Conservation (phyloP, 495 filamentous ascomycete species). For the Penicillium steckii region DNA sequence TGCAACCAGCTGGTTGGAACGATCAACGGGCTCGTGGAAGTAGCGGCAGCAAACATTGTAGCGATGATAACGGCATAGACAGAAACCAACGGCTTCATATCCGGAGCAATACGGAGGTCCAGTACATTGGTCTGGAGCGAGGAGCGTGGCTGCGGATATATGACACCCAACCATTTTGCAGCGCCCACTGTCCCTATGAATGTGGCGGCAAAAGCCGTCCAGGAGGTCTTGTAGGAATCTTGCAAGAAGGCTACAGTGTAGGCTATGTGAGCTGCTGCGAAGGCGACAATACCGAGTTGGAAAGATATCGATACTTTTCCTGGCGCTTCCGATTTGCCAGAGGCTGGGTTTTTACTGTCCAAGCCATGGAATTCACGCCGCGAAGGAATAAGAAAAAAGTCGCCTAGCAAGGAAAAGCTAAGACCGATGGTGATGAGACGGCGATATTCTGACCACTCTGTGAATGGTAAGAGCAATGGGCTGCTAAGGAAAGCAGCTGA, state of each 20-base stretch:
- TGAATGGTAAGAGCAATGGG: constrained; percentile 15
- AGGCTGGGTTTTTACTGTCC: neutral
- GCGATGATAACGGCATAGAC: constrained; percentile 17
- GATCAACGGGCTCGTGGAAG: constrained; percentile 4
- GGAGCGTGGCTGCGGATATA: constrained; percentile 11
- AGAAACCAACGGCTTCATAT: constrained; percentile 18
- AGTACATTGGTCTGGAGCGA: constrained; percentile 12
- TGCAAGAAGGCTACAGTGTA: constrained; percentile 19
- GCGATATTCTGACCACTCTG: constrained; percentile 12
- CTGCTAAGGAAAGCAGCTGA: constrained; percentile 19
- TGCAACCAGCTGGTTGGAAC: neutral
- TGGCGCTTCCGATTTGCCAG: neutral
- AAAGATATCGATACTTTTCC: constrained; percentile 18
- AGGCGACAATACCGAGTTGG: constrained; percentile 22
- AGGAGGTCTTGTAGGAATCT: constrained; percentile 8
- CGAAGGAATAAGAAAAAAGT: constrained; percentile 19
- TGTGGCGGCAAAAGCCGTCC: constrained; percentile 6
- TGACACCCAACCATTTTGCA: constrained; percentile 17
- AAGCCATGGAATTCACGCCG: constrained; percentile 13
- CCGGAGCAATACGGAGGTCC: constrained; percentile 7
- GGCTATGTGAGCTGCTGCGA: constrained; percentile 22
- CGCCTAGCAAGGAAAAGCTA: constrained; percentile 11
- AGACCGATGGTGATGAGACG: constrained; percentile 5
- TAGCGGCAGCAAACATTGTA: constrained; percentile 18
- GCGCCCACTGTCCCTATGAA: constrained; percentile 8